Evolutionary conservation across 345 rosid genomes (phyloP), one percentile per base, ranked within the genome.

Genomic region (Turritis glabra): DNA sequence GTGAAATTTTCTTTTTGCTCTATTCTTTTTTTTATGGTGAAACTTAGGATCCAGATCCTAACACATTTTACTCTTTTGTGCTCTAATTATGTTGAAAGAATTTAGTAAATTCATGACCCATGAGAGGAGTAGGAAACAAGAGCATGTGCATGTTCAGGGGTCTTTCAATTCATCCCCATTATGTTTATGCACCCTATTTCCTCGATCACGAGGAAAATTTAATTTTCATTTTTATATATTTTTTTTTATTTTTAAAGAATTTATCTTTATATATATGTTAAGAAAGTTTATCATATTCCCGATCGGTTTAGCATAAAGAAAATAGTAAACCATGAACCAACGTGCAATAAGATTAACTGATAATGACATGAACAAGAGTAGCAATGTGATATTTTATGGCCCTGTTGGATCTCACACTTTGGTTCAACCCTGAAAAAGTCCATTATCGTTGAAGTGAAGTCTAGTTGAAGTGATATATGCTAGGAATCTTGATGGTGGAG

Each of bases 111-210:
- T 32, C 33, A 57, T 33, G 47, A 70, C 66, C 56, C 74, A 70
- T 57, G 46, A 70, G 32, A 30, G 32, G 33, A 40, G 33, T 21
- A 70, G 74, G 56, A 25, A 69, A 44, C 66, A 57, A 32, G 17
- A 44, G 46, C 74, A 70, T 70, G 74, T 70, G 74, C 57, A 70
- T 70, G 57, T 58, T 70, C 57, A 58, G 58, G 74, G 35, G 56
- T 32, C 10, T 29, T 56, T 32, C 33, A 29, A 46, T 70, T 32
- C 57, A 44, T 58, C n/a, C 17, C 18, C 25, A 44, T 44, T 35
- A 57, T 69, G 21, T 44, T 18, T 27, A 27, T 56, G 40, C 4
- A 38, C 26, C n/a, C 10, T 15, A 15, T 41, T 62, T n/a, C n/a
- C 14, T 35, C 25, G 10, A 63, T 11, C 23, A 23, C 13, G 22